These are phyloP conservation scores for Phoma sp. DNA, from an alignment of 2,329 filamentous ascomycete species.

Conservation along the genomic window DNA sequence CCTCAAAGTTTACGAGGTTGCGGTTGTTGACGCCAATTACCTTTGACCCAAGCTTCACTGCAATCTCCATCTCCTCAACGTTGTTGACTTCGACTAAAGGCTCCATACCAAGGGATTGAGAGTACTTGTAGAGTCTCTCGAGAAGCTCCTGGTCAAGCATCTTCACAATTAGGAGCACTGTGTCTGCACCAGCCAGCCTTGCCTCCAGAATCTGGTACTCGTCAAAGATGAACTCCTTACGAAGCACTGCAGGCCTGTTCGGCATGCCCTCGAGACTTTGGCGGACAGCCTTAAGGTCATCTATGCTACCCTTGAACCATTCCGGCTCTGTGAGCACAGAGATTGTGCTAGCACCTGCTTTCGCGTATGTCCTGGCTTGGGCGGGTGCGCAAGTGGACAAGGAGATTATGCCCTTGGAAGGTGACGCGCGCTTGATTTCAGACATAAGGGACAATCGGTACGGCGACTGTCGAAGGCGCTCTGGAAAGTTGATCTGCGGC, in stretches of 20 bases:
- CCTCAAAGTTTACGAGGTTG: conserved; percentile 94
- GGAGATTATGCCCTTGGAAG: conserved; percentile 94
- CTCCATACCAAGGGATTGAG: conserved; percentile 91
- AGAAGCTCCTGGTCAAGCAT: conserved; percentile 85
- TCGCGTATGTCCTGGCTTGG: conserved; percentile 89
- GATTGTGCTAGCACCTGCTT: conserved; percentile 94
- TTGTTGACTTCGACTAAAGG: conserved; percentile 97
- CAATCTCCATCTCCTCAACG: conserved; percentile 87
- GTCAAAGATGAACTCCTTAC: conserved; percentile 98
- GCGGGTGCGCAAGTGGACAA: conserved; percentile 85
- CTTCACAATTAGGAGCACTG: conserved; percentile 94
- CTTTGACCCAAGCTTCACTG: conserved; percentile 83
- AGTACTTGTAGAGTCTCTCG: conserved; percentile 84
- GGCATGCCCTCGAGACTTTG: conserved; percentile 90
- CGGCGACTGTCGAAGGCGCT: conserved; percentile 79
- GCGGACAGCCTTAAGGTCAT: conserved; percentile 86
- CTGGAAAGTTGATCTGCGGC: conserved; percentile 80
- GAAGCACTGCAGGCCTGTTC: conserved; percentile 87
- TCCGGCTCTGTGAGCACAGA: conserved; percentile 98
- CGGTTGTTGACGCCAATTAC: conserved; percentile 98
- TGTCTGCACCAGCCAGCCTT: conserved; percentile 90
- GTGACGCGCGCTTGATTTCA: conserved; percentile 95
- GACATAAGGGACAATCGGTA: conserved; percentile 95
- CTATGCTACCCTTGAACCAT: conserved; percentile 98
- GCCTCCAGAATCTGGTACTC: conserved; percentile 98